Base-by-base conservation (phyloP, 805 yeast species). In the Monosporozyma unispora region DNA sequence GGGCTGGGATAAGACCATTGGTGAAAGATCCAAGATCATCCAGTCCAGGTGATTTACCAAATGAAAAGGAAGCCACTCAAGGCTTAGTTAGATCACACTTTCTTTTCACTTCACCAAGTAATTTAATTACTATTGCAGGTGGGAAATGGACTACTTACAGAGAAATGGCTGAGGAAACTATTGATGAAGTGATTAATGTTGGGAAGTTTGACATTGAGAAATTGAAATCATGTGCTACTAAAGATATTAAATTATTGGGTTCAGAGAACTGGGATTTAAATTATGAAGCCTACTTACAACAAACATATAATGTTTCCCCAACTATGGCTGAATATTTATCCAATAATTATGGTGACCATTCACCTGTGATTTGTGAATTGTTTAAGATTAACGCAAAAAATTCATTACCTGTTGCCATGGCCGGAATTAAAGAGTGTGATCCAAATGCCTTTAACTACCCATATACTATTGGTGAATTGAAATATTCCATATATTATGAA, bases 141-240 rank as follows among this genome's bases (percentile, higher is more conserved):
- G 98, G 98, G 67, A 90, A 90, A 72, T 90, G 98, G 98, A 90
- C 98, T 48, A 90, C 98, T 35, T 91, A 90, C 74, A 79, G 97
- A 73, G 95, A 88, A 73, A 90, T 90, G 97, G 96, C 97, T 21
- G 82, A 90, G 71, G 96, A 91, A 72, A 87, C 96, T 43, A 82
- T 90, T 44, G 82, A 87, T 67, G 80, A 79, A 57, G 80, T 85
- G 48, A 74, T 87, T 45, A 73, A 78, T 62, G 70, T 71, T 46
- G 70, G 67, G 16, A 59, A 69, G 45, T 70, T 75, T 50, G 38
- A 25, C 1, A 55, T 64, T 37, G 38, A 18, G 2, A 55, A 64
- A 38, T 74, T 72, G 45, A 65, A 67, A 50, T 72, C 75, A 25
- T 70, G 74, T 47, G 53, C 59, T 39, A 72, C 77, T 10, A 70